Evolutionary conservation across 1,139 yeast species (phyloP), one percentile per base, ranked within the genome.

Genomic region (Yamadazyma atlantica): DNA sequence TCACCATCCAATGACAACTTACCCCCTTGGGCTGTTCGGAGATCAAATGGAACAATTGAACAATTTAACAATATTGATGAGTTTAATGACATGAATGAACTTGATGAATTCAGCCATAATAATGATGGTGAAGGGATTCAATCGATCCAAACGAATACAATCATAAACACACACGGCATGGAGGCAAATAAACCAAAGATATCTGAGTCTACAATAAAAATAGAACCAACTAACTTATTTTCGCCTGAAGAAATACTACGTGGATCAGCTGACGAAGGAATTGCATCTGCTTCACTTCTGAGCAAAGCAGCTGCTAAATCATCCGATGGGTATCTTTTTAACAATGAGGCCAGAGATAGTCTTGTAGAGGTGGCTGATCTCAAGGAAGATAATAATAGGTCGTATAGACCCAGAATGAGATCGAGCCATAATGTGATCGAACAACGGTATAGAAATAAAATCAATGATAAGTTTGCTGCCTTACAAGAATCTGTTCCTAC

Each of bases 371-470:
- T 14, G 9, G 22, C 6, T 8, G 33, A 16, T 3, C 13, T 22
- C 15, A 17, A 25, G 16, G 15, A 24, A 4, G 11, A 19, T 4
- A 8, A 18, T 13, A 29, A 19, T 15, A 35, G 14, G 25, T 11
- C 22, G 3, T 24, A 33, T 16, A 34, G 46, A 33, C 53, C 60
- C 7, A 44, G 38, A 29, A 51, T 55, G 22, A 64, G 62, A 39
- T 63, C 69, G 1, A 64, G 73, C 4, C 76, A 70, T 52, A 70
- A 69, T 42, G 64, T 70, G 4, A 69, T 70, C 37, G 76, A 70
- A 44, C 76, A 70, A 47, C 46, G 76, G 38, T 69, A 69, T 51
- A 51, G 76, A 40, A 69, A 70, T 51, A 69, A 68, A 43, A 69
- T 70, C 42, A 70, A 69, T 46, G 73, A 69, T 48, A 66, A 68